Evolutionary conservation across 2,329 filamentous ascomycete genomes (phyloP), one percentile per base, ranked within the genome.

Genomic region (Penicillium freii): DNA sequence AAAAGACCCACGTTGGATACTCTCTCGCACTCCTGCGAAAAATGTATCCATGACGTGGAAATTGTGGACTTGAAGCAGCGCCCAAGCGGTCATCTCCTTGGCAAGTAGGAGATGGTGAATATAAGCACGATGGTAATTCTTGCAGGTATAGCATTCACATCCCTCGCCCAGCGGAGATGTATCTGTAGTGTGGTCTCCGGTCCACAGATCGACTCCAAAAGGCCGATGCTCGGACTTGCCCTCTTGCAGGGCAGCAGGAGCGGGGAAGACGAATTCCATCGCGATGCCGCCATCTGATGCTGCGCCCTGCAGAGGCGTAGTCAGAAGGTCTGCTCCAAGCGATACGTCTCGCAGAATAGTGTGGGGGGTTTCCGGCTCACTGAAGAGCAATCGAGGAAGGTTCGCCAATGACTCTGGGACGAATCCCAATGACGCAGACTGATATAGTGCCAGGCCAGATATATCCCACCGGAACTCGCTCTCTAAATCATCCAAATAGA

Each of bases 61-160:
- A 72, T 99, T 99, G 77, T 99, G 94, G 4, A 96, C 82, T 73
- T 97, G 93, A 8, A 99, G 81, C 8, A 99, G 81, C 0, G 88
- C 90, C 94, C 94, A 99, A 25, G 89, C 93, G 5, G 97, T 85
- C 94, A 99, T 97, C 75, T 99, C 94, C 70, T 92, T 95, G 0
- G 94, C 92, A 46, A 85, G 82, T 6, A 99, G 84, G 1, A 97
- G 82, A 73, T 99, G 94, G 63, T 92, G 88, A 36, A 99, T 70
- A 74, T 90, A 99, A 0, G 94, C 93, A 49, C 88, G 81, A 74
- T 96, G 91, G 73, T 97, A 93, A 19, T 83, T 84, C 2, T 80
- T 84, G 79, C 94, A 99, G 23, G 91, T 81, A 73, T 96, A 93
- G 80, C 94, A 99, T 50, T 76, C 66, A 73, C 94, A 99, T 17